Base-by-base conservation (phyloP, 106 monocot genomes). In the Chionographis japonica region DNA sequence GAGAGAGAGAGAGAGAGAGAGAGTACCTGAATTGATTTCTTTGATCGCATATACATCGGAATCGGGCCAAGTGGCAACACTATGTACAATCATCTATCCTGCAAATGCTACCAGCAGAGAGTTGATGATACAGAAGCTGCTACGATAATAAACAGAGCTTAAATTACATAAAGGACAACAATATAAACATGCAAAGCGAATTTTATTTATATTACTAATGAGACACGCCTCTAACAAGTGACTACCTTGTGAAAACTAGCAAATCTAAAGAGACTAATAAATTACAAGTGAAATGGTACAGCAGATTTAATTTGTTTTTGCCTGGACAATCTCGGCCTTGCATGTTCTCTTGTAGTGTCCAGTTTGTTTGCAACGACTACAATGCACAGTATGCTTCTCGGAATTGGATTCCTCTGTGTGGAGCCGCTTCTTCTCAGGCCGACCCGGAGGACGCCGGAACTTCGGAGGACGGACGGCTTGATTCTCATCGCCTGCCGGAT, bases 301-400 rank as follows among this genome's bases (percentile, higher is more conserved):
- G 27, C 52, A 27, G 13, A 37, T 15, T 62, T 65, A 71, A 53
- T 40, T 8, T 59, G 59, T 61, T 80, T 66, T 63, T 14, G 51
- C 12, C 53, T 65, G 65, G 15, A 58, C 37, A 42, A 63, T 56
- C 37, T 66, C 82, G 13, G 62, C 78, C 52, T 82, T 85, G 72
- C 85, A 89, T 49, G 89, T 89, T 62, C 85, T 82, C 71, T 85
- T 89, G 69, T 83, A 89, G 46, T 89, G 89, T 40, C 89, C 85
- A 4, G 85, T 83, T 64, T 85, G 89, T 43, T 85, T 85, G 82
- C 89, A 89, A 4, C 80, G 69, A 35, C 89, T 89, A 36, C 89
- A 89, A 56, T 79, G 89, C 51, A 85, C 89, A 2, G 74, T 80
- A 60, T 80, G 89, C 52, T 80, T 89, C 58, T 72, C 85, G 6